Evolutionary conservation across 1,284 basidiomycete genomes (phyloP), one percentile per base, ranked within the genome.

Genomic region (Ustilago crameri): DNA sequence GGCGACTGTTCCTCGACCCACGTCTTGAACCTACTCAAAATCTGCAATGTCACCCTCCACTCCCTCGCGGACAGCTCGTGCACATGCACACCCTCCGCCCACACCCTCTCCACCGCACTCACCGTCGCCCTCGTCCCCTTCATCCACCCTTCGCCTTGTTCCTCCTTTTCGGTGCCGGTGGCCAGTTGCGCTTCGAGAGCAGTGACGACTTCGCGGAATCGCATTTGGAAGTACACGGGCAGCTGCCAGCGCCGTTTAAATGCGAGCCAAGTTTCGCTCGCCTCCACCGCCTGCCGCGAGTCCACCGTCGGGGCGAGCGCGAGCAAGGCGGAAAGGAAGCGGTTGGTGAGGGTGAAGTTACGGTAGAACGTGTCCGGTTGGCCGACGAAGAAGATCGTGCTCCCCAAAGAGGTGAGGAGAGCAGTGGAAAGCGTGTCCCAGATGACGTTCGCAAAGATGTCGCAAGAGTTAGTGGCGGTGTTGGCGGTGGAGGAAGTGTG

Each of bases 201-300:
- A 3, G 57, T 58, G 1, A 95, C 89, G 52, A 96, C 91, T 77
- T 96, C 94, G 82, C 97, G 95, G 91, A 94, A 95, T n/a, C 95
- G 88, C 70, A 98, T 86, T 82, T 98, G 95, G 84, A 96, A 98
- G 82, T 98, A 98, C 17, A 98, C 91, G 0, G 93, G 91, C 7
- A 98, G 86, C 81, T 98, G 95, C 95, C 95, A 98, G 40, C 93
- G 87, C 56, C 89, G 87, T 78, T 91, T 89, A 77, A 98, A 95
- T 0, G 89, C 84, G 8, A 82, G 75, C 83, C 91, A 95, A 4
- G 89, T 86, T 0, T 89, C 87, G 82, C 93, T 91, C 35, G 88
- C 85, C 12, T 87, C 82, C 34, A 77, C 49, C 9, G 63, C 60
- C 5, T 10, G 23, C 1, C 9, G n/a, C 8, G 75, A 58, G 20